These are phyloP conservation scores for Sporothrix variecibatus DNA, from an alignment of 2,329 filamentous ascomycete genomes.

Conservation along the genomic window DNA sequence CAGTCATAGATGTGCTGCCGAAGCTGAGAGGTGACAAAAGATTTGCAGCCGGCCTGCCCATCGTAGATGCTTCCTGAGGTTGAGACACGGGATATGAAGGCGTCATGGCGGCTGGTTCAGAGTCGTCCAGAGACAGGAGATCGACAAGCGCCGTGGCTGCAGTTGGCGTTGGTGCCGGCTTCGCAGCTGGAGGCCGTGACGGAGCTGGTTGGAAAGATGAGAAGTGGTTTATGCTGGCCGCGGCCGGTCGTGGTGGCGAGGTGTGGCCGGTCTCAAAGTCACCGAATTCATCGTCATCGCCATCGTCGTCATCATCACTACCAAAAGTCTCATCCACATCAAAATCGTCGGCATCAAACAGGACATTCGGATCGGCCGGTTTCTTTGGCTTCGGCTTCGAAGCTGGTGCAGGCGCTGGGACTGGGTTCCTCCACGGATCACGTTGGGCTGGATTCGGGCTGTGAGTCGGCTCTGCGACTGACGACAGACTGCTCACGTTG, in stretches of 20 bases:
- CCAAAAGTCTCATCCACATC: conserved; percentile 42
- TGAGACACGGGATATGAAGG: background rate
- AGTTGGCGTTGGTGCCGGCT: background rate
- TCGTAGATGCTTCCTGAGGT: background rate
- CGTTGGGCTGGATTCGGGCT: background rate
- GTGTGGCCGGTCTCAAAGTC: conserved; percentile 36
- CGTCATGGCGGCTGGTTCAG: conserved; percentile 24
- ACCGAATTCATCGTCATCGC: conserved; percentile 34
- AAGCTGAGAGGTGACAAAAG: conserved; percentile 40
- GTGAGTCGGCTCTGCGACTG: background rate
- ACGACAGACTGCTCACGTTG: background rate
- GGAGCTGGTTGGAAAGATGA: background rate
- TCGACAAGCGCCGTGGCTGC: conserved; percentile 27
- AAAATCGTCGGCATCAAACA: conserved; percentile 67
- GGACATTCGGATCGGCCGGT: conserved; percentile 53
- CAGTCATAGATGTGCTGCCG: conserved; percentile 34
- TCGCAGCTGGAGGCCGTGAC: background rate
- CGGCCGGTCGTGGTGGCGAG: background rate
- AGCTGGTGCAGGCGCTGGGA: background rate
- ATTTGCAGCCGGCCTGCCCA: conserved; percentile 34
- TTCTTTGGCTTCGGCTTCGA: conserved; percentile 25
- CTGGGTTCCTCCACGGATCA: conserved; percentile 18
- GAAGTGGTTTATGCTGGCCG: background rate
- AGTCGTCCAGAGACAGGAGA: conserved; percentile 29
- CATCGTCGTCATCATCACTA: conserved; percentile 44